Evolutionary conservation across 352 stramenopile genomes (phyloP), one percentile per base, ranked within the genome.

Genomic region (Phytophthora pseudosyringae): DNA sequence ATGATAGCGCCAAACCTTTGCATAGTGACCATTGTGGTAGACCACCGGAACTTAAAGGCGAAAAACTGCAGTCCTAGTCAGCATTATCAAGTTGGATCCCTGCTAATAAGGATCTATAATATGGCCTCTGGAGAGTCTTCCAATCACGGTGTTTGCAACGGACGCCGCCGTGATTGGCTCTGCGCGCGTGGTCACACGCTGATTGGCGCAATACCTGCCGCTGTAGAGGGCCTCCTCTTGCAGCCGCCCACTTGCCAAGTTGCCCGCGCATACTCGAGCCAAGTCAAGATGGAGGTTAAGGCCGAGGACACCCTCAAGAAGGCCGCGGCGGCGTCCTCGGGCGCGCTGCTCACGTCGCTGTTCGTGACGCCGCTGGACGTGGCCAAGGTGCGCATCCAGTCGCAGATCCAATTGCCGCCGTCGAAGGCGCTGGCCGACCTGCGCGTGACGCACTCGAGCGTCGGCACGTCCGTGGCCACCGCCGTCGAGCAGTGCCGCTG

Each of bases 351-450:
- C 32, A 92, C 86, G 64, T 94, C 86, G 59, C 69, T 94, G n/a
- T 93, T 94, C 57, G 82, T 92, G 32, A 94, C 82, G 35, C 86
- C 86, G n/a, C 52, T 94, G 39, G 86, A 94, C 57, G 86, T 94
- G 31, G 86, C 79, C 44, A 94, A 94, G 55, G 83, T 93, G 44
- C 86, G 86, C 33, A 78, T 94, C 38, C 86, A 94, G 67, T 78
- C 85, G 25, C 86, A 94, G 69, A 73, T 90, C 36, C 72, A 74
- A 21, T 62, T 67, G 26, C 15, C n/a, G 35, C 12, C 46, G 6
- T 29, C 32, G 18, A 72, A 64, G 46, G 35, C 62, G 52, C 56
- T 71, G 13, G 13, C 15, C 12, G 62, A 71, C 18, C 32, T 67
- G 21, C 57, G 50, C 11, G 48, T 66, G 28, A 66, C 59, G 9